Evolutionary conservation across 176 grass and related monocot species (phyloP).

Genomic region (Hyparrhenia diplandra): DNA sequence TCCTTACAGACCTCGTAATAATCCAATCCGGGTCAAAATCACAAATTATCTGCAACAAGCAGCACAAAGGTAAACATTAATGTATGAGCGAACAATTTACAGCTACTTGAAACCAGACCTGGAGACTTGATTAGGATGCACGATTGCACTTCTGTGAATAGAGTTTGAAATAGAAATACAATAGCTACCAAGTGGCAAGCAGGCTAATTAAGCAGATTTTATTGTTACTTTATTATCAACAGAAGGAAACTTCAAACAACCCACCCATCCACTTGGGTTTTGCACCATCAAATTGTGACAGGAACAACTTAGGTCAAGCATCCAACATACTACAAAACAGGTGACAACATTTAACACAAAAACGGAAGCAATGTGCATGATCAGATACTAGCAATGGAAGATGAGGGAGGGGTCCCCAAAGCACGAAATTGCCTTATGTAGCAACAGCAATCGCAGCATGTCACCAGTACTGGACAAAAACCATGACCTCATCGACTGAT

Average conservation of each 20-base stretch:
- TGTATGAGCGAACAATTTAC: conserved; percentile 6
- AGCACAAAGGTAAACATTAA: conserved; percentile 12
- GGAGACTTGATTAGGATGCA: background rate
- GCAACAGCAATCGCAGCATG: background rate
- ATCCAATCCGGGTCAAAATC: conserved; percentile 84
- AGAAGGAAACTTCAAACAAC: background rate
- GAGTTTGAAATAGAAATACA: background rate
- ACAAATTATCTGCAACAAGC: conserved; percentile 67
- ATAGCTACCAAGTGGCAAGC: background rate
- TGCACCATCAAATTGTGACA: background rate
- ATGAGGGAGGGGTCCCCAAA: background rate
- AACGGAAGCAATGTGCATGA: background rate
- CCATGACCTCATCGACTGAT: background rate
- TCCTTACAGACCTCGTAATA: conserved; percentile 59
- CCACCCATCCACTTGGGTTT: background rate
- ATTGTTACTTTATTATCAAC: background rate
- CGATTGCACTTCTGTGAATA: background rate
- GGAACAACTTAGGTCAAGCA: background rate
- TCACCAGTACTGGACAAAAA: background rate
- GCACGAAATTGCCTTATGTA: background rate
- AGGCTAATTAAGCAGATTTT: background rate
- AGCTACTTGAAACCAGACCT: background rate
- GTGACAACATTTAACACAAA: background rate
- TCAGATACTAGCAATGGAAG: background rate
- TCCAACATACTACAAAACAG: background rate